These are phyloP conservation scores for Selenicereus undatus DNA, from an alignment of 148 eudicot species.

Conservation along the genomic window DNA sequence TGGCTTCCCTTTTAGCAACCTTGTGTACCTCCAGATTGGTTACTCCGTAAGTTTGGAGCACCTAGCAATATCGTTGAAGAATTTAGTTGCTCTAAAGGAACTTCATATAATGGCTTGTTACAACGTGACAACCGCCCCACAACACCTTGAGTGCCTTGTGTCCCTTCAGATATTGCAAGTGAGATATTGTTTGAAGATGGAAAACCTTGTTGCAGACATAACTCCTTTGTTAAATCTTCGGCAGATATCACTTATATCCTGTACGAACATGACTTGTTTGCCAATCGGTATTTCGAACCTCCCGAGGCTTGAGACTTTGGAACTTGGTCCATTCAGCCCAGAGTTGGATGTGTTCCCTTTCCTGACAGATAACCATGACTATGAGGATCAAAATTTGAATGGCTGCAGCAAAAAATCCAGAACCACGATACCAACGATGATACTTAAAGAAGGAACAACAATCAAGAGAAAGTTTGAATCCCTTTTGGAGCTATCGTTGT, in stretches of 20 bases:
- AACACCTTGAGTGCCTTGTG: neutral
- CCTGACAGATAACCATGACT: neutral
- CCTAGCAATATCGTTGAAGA: neutral
- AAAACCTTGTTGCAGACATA: neutral
- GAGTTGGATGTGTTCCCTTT: neutral
- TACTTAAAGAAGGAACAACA: neutral
- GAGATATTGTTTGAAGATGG: neutral
- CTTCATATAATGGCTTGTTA: neutral
- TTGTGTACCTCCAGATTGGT: neutral
- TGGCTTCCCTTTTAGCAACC: neutral
- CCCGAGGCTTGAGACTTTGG: neutral
- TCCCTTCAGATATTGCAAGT: neutral
- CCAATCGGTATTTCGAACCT: neutral
- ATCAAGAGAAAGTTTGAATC: neutral
- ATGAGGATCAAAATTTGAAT: neutral
- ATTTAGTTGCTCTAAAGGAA: neutral
- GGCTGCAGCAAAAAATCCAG: neutral
- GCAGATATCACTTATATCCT: fast-evolving
- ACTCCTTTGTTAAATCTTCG: neutral
- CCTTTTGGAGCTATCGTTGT: neutral
- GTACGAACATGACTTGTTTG: neutral
- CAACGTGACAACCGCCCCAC: neutral
- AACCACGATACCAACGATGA: neutral
- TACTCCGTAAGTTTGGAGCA: neutral
- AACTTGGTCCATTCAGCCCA: neutral